Conservation (phyloP, 1,284 basidiomycete species). For the Inonotus hispidus region DNA sequence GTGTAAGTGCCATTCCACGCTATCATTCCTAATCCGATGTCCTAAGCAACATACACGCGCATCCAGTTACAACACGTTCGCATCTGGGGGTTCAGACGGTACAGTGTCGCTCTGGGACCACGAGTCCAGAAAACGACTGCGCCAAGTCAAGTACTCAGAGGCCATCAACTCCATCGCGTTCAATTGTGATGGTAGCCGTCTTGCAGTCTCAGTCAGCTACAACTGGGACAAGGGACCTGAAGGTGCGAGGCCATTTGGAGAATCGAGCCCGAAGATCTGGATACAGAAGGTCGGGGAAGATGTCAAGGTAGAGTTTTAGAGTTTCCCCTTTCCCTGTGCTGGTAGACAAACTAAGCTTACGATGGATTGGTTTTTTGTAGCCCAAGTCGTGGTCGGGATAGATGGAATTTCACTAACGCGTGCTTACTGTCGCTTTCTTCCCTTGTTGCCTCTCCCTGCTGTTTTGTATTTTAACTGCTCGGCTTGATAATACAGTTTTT, state of each 20-base stretch:
- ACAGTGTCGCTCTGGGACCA: constrained; percentile 96
- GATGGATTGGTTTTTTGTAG: background rate
- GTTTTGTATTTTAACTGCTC: too few species aligned
- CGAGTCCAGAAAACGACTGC: constrained; percentile 90
- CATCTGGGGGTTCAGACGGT: constrained; percentile 88
- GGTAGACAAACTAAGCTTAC: background rate
- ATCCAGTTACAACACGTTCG: constrained; percentile 86
- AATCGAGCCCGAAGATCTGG: constrained; percentile 31
- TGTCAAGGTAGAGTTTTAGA: constrained; percentile 48
- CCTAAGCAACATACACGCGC: background rate
- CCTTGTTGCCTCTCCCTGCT: background rate
- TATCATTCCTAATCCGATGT: constrained; percentile 4
- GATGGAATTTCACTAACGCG: background rate
- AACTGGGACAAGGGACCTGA: constrained; percentile 84
- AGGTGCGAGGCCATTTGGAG: constrained; percentile 39
- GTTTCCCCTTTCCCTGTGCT: background rate
- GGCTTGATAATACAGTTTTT: too few species aligned
- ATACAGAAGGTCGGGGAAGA: constrained; percentile 40
- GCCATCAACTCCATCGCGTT: constrained; percentile 76
- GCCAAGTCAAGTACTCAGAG: constrained; percentile 78
- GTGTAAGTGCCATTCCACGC: constrained; percentile 40
- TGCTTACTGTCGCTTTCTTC: background rate
- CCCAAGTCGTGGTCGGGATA: constrained; percentile 5
- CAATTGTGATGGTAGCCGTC: constrained; percentile 74
- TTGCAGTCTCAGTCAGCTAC: constrained; percentile 82